A percentile compares a stretch with the other conserved stretches of the same genome.
Evolutionary conservation across 2,329 filamentous ascomycete genomes (phyloP).

Genomic region (Alternaria sp.): DNA sequence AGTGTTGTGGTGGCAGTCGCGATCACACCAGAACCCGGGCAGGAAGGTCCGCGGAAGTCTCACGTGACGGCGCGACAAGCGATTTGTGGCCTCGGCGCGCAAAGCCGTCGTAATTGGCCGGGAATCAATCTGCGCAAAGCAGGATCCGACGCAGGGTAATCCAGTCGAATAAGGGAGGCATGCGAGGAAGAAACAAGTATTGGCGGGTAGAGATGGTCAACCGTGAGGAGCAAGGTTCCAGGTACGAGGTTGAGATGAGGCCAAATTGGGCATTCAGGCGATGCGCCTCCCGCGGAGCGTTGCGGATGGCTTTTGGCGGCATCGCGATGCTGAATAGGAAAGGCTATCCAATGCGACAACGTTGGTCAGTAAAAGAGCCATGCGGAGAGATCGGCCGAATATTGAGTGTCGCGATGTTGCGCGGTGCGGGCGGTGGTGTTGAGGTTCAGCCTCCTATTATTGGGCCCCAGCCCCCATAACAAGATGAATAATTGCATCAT

Average conservation of each 20-base stretch:
- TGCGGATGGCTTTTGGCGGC: not conserved
- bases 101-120: not conserved
- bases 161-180: not conserved
- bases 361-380: not conserved
- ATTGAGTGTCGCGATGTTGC: not conserved
- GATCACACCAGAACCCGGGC: not conserved
- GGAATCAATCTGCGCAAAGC: not conserved
- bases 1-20: not conserved
- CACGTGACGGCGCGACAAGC: conserved; percentile 15
- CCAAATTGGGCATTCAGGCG: not conserved
- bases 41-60: not conserved
- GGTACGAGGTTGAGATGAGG: not conserved
- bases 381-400: not conserved
- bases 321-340: not conserved
- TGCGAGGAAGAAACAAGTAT: not conserved
- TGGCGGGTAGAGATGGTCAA: not conserved
- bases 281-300: conserved; percentile 5
- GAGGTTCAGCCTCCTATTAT: conserved; percentile 32
- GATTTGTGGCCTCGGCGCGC: conserved; percentile 5
- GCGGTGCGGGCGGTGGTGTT: conserved; percentile 13
- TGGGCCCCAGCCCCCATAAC: conserved; percentile 36
- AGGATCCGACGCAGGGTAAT: not conserved
- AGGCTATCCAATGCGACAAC: not conserved
- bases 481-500: conserved; percentile 37
- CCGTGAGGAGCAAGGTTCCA: not conserved